These are phyloP conservation scores for Syzygium aromaticum DNA, from an alignment of 345 rosid genomes.

Conservation along the genomic window DNA sequence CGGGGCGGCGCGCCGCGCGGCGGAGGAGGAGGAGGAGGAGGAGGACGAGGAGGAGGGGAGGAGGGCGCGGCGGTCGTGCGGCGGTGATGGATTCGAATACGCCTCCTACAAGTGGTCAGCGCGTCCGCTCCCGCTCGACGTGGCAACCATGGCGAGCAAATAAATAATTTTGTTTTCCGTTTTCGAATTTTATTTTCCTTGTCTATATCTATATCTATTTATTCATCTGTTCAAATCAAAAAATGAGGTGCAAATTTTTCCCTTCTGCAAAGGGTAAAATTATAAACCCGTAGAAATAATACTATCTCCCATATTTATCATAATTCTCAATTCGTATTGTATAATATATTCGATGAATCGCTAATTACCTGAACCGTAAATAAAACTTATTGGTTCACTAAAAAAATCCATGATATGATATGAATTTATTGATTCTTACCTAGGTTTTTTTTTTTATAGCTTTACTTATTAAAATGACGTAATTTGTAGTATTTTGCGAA, in stretches of 20 bases:
- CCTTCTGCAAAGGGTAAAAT: background rate
- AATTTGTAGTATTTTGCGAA: background rate
- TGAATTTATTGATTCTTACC: background rate
- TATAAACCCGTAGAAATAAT: background rate
- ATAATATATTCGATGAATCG: accelerated
- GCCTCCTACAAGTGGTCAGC: background rate
- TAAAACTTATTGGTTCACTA: background rate
- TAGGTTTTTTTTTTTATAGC: background rate
- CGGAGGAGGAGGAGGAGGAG: background rate
- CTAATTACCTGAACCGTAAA: background rate
- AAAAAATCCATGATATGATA: too few relatives aligned
- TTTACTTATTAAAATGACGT: background rate
- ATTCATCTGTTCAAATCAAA: background rate
- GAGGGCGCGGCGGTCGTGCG: background rate
- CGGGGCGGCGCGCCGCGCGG: background rate
- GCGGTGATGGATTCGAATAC: background rate
- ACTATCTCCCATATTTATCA: background rate
- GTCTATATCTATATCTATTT: background rate
- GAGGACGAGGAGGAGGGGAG: background rate
- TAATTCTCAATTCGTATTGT: background rate
- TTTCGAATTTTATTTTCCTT: background rate
- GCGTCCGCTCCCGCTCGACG: background rate
- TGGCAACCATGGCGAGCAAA: background rate
- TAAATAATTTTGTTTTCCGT: background rate
- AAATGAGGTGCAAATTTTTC: background rate